These are phyloP conservation scores for Aphanoascus verrucosus DNA, from an alignment of 2,329 filamentous ascomycete genomes.

Conservation along the genomic window DNA sequence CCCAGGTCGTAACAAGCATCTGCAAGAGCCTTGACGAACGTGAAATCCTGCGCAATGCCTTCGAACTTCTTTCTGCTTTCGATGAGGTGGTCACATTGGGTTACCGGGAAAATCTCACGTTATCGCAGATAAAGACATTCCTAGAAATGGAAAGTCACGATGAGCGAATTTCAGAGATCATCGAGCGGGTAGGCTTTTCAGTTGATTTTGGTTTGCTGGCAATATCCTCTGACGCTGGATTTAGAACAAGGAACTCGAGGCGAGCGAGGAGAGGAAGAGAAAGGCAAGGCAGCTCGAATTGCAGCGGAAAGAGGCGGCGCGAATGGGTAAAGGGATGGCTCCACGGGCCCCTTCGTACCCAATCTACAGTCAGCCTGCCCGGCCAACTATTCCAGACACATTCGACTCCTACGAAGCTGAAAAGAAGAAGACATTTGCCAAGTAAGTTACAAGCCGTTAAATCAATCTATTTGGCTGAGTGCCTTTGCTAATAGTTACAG, in stretches of 20 bases:
- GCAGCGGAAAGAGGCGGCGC: conserved; percentile 91
- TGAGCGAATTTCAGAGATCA: conserved; percentile 97
- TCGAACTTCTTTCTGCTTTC: conserved; percentile 90
- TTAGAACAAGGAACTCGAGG: conserved; percentile 96
- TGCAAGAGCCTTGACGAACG: conserved; percentile 94
- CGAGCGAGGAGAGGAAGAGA: conserved; percentile 93
- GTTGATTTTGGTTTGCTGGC: conserved; percentile 20
- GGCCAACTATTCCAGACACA: conserved; percentile 63
- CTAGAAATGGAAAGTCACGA: conserved; percentile 99
- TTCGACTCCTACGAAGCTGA: conserved; percentile 94
- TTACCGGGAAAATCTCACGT: conserved; percentile 89
- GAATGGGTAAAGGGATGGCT: conserved; percentile 55
- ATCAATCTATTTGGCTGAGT: background rate
- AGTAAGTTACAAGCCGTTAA: conserved; percentile 44
- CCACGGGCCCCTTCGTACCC: conserved; percentile 75
- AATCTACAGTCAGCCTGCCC: conserved; percentile 71
- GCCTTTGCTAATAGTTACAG: conserved; percentile 27
- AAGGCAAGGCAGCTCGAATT: conserved; percentile 98
- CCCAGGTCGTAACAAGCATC: conserved; percentile 90
- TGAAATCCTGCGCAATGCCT: conserved; percentile 89
- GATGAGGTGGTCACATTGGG: conserved; percentile 94
- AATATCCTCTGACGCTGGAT: conserved; percentile 18
- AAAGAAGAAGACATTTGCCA: conserved; percentile 84
- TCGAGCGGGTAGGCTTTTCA: conserved; percentile 57
- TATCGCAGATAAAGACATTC: conserved; percentile 98